phyloP scores from a whole-genome alignment of 1,284 basidiomycete genomes.

The Leccinum subrobustum region DNA sequence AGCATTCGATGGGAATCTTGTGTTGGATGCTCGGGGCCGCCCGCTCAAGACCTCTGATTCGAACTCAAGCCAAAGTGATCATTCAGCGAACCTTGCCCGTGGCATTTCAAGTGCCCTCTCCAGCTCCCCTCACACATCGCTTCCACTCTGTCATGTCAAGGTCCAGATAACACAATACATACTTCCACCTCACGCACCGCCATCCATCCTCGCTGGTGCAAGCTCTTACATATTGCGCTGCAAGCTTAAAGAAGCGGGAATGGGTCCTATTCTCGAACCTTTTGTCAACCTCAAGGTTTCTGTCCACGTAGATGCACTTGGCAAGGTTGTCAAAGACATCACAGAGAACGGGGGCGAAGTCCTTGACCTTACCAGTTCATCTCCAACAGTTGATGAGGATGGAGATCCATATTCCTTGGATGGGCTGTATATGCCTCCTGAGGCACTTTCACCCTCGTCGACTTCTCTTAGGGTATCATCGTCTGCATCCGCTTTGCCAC shows the following conservation, averaged over 20 bases:
- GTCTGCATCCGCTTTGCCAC: constrained; percentile 33
- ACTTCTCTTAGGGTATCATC: constrained; percentile 35
- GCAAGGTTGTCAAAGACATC: constrained; percentile 74
- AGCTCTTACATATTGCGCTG: constrained; percentile 62
- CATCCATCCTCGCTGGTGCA: constrained; percentile 63
- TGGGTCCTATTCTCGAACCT: constrained; percentile 74
- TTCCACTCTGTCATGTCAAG: constrained; percentile 63
- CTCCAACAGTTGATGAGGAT: constrained; percentile 43
- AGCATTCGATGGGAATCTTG: constrained; percentile 72
- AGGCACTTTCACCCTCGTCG: constrained; percentile 68
- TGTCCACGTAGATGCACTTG: constrained; percentile 63
- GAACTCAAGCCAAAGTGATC: constrained; percentile 42
- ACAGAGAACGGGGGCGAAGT: constrained; percentile 76
- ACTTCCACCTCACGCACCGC: constrained; percentile 41
- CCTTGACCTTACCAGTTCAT: constrained; percentile 51
- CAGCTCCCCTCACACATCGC: constrained; percentile 71
- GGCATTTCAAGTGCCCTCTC: constrained; percentile 71
- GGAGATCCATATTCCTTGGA: constrained; percentile 52
- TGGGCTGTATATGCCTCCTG: constrained; percentile 72
- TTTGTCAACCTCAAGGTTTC: constrained; percentile 66
- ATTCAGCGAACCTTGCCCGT: constrained; percentile 52
- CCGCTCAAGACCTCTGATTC: constrained; percentile 55
- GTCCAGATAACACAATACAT: constrained; percentile 50
- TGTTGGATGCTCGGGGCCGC: constrained; percentile 51
- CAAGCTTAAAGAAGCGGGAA: constrained; percentile 54